phyloP scores from a whole-genome alignment of 441 rosid genomes.

The Populus hybrid region DNA sequence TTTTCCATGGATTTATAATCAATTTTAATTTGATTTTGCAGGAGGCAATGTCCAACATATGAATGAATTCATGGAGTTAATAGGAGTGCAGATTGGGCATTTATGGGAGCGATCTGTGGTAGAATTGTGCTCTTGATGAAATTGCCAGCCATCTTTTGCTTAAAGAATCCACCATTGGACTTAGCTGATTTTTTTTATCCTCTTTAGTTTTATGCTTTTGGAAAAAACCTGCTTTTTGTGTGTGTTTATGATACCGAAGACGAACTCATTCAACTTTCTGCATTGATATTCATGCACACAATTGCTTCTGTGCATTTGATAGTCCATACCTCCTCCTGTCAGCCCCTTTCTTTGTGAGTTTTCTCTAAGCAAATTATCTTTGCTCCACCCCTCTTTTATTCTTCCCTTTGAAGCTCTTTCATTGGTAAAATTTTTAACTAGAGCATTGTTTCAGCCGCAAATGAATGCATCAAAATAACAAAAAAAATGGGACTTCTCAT shows the following conservation, averaged over 20 bases:
- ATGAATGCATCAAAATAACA: neutral
- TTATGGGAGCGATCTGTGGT: neutral
- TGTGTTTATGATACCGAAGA: slow-evolving; percentile 7
- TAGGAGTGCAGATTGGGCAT: slow-evolving; percentile 12
- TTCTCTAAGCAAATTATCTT: neutral
- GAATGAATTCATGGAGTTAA: neutral
- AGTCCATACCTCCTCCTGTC: neutral
- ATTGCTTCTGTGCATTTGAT: slow-evolving; percentile 8
- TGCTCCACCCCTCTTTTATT: neutral
- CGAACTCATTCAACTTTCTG: neutral
- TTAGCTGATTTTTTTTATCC: slow-evolving; percentile 3
- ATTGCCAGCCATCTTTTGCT: slow-evolving; percentile 21
- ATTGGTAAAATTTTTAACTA: too few relatives aligned
- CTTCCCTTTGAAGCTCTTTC: neutral
- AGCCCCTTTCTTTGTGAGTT: neutral
- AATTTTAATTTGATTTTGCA: slow-evolving; percentile 21
- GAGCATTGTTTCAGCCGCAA: neutral
- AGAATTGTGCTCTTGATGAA: neutral
- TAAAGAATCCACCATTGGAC: slow-evolving; percentile 14
- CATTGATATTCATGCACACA: slow-evolving; percentile 17
- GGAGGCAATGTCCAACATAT: slow-evolving; percentile 20
- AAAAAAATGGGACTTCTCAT: too few relatives aligned
- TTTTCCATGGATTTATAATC: neutral
- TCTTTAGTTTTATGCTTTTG: slow-evolving; percentile 9
- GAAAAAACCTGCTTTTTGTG: neutral